A percentile compares a stretch with the other conserved stretches of the same genome.
Evolutionary conservation across 176 grass and related monocot species (phyloP).

Genomic region (Oryza brachyantha): DNA sequence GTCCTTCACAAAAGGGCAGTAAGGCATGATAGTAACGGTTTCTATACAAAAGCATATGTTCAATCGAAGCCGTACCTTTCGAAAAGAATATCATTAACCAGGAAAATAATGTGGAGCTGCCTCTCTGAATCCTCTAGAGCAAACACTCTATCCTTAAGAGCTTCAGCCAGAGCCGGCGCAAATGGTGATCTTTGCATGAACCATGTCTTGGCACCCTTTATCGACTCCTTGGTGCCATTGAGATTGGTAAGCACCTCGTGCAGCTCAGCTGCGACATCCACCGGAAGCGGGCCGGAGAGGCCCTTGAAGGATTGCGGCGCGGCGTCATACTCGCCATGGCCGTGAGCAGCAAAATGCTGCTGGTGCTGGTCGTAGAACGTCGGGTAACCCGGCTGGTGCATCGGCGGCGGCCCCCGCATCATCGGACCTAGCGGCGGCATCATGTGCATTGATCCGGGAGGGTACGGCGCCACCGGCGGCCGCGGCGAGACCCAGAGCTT

Average conservation of each 20-base stretch:
- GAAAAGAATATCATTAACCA: slow-evolving; percentile 97
- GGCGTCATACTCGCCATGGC: slow-evolving; percentile 54
- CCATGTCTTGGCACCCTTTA: slow-evolving; percentile 92
- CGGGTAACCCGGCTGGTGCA: slow-evolving; percentile 61
- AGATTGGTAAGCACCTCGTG: slow-evolving; percentile 63
- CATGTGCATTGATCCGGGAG: slow-evolving; percentile 48
- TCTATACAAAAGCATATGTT: background rate
- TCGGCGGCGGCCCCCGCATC: slow-evolving; percentile 42
- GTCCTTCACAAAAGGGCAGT: background rate
- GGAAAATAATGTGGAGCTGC: slow-evolving; percentile 92
- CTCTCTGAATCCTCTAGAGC: slow-evolving; percentile 79
- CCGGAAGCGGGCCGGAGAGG: slow-evolving; percentile 62
- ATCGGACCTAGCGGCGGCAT: slow-evolving; percentile 52
- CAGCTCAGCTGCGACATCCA: slow-evolving; percentile 83
- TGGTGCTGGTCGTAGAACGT: slow-evolving; percentile 75
- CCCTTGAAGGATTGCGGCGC: slow-evolving; percentile 60
- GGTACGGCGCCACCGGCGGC: slow-evolving; percentile 37
- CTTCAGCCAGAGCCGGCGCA: slow-evolving; percentile 74
- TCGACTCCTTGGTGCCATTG: slow-evolving; percentile 94
- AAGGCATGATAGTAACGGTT: background rate
- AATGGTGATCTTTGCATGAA: slow-evolving; percentile 86
- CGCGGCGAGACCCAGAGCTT: slow-evolving; percentile 60
- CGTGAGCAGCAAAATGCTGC: slow-evolving; percentile 47
- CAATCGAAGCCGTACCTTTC: slow-evolving; percentile 56
- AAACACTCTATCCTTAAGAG: slow-evolving; percentile 77